Percentiles rank a stretch among this genome's conserved stretches.
phyloP scores from a whole-genome alignment of 2,329 filamentous ascomycete species.

The Purpureocillium lavendulum region DNA sequence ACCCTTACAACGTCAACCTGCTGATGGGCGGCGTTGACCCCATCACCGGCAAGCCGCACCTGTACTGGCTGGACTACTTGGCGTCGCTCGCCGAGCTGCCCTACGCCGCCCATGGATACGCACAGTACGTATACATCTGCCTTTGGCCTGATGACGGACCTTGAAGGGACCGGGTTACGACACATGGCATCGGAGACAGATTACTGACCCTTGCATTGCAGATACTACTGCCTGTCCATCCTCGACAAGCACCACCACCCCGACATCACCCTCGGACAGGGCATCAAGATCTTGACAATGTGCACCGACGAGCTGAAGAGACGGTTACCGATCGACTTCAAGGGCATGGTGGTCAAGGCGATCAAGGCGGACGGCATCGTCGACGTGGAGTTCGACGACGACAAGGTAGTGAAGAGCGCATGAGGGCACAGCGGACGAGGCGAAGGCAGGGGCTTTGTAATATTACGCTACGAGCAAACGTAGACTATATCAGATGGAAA shows the following conservation, averaged over 20 bases:
- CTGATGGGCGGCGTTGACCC: constrained; percentile 89
- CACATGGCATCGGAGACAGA: neutral
- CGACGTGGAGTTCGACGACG: constrained; percentile 79
- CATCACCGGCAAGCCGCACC: constrained; percentile 79
- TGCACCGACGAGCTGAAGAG: constrained; percentile 97
- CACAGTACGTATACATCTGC: constrained; percentile 58
- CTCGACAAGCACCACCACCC: constrained; percentile 98
- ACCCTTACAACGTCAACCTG: constrained; percentile 95
- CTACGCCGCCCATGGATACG: constrained; percentile 96
- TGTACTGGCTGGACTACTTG: constrained; percentile 98
- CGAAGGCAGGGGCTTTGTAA: constrained; percentile 22
- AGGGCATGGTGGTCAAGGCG: constrained; percentile 90
- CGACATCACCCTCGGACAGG: constrained; percentile 80
- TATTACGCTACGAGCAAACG: constrained; percentile 19
- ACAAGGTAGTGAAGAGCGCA: constrained; percentile 58
- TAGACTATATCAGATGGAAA: constrained; percentile 1
- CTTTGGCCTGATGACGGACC: neutral
- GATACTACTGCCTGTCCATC: constrained; percentile 96
- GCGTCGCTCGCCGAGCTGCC: constrained; percentile 80
- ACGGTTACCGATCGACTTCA: constrained; percentile 96
- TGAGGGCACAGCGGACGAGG: constrained; percentile 23
- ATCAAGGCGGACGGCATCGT: constrained; percentile 89
- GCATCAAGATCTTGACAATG: constrained; percentile 85
- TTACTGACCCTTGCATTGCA: constrained; percentile 20
- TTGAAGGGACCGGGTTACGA: too few relatives aligned